Conservation (phyloP, 352 stramenopile species). For the Albugo candida region DNA sequence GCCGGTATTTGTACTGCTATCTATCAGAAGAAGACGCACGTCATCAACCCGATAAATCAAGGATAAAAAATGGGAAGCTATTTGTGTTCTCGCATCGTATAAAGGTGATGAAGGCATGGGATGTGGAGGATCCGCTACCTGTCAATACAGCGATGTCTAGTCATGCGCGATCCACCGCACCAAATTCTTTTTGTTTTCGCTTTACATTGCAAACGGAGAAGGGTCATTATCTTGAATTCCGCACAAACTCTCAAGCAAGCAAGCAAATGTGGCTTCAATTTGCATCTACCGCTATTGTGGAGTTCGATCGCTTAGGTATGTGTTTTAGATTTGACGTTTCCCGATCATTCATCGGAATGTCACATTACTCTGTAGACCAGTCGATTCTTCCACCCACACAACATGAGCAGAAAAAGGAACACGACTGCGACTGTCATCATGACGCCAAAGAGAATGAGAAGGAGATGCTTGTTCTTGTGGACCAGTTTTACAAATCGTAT, state of each 20-base stretch:
- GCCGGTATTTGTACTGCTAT: conserved; percentile 61
- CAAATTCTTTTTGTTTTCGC: conserved; percentile 29
- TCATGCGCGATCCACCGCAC: not conserved
- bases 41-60: conserved; percentile 60
- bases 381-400: too few relatives aligned
- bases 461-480: conserved; percentile 22
- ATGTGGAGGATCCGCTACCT: conserved; percentile 27
- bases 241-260: conserved; percentile 58
- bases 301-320: conserved; percentile 20
- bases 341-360: not conserved
- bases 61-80: conserved; percentile 73
- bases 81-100: conserved; percentile 71
- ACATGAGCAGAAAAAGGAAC: too few relatives aligned
- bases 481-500: conserved; percentile 61
- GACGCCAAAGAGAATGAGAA: conserved; percentile 13
- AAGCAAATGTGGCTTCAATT: conserved; percentile 73
- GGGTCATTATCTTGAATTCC: conserved; percentile 70
- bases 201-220: conserved; percentile 72
- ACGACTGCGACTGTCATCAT: too few relatives aligned
- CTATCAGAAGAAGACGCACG: conserved; percentile 60
- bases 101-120: conserved; percentile 45
- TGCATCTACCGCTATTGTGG: conserved; percentile 32
- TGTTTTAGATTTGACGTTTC: not conserved
- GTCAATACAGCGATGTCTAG: not conserved
- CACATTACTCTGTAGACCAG: too few relatives aligned